These are phyloP conservation scores for Aspergillus ibericus DNA, from an alignment of 2,329 filamentous ascomycete species.

Conservation along the genomic window DNA sequence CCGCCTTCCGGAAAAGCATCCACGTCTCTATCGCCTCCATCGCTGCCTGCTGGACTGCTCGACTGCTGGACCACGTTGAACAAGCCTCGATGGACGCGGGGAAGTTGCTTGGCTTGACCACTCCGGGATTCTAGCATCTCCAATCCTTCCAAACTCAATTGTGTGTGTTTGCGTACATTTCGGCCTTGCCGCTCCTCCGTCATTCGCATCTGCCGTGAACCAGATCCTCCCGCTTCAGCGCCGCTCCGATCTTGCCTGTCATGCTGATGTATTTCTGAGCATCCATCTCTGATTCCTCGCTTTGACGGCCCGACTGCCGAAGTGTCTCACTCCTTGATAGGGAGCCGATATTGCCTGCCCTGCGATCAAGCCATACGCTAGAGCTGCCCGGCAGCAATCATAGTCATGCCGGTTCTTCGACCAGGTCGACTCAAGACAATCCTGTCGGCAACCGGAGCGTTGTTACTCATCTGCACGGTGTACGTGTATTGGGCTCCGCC, in stretches of 20 bases:
- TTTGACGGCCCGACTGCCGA: not conserved
- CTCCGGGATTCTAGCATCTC: not conserved
- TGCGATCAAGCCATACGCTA: not conserved
- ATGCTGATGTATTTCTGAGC: conserved; percentile 3
- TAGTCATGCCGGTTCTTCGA: conserved; percentile 28
- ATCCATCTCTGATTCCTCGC: not conserved
- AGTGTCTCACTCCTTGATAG: not conserved
- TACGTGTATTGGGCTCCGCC: conserved; percentile 40
- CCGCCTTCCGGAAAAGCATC: conserved; percentile 11
- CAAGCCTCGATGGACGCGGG: not conserved
- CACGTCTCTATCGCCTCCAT: not conserved
- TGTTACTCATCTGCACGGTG: conserved; percentile 35
- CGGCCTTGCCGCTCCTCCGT: not conserved
- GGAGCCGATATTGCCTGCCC: not conserved
- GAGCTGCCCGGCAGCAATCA: conserved; percentile 1
- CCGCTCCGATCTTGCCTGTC: conserved; percentile 1
- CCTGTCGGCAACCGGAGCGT: conserved; percentile 28
- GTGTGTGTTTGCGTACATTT: not conserved
- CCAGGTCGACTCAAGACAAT: conserved; percentile 31
- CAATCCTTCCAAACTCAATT: not conserved
- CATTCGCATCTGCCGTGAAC: not conserved
- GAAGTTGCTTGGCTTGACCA: not conserved
- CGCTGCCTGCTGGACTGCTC: not conserved
- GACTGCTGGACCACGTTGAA: not conserved
- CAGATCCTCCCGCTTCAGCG: not conserved